Evolutionary conservation across 2,329 filamentous ascomycete species (phyloP).

Genomic region (Colletotrichum euphorbiae): DNA sequence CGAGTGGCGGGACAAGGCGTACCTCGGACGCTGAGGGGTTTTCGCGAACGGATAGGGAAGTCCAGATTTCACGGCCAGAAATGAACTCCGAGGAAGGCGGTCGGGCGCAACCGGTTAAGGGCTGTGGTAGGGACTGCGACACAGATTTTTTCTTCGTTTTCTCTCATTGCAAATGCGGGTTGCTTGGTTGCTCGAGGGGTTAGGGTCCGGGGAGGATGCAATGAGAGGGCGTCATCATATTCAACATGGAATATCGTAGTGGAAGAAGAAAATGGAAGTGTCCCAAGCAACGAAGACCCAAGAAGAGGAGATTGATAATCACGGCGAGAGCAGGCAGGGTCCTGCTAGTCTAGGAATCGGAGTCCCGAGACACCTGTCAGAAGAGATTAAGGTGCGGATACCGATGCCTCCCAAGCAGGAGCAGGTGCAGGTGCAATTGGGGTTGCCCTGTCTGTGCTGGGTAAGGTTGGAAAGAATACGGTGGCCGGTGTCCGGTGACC

Average conservation of each 20-base stretch:
- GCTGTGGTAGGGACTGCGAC: conserved; percentile 41
- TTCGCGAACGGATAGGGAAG: conserved; percentile 10
- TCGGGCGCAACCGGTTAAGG: conserved; percentile 41
- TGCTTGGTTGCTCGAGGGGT: neutral
- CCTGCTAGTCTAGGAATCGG: conserved; percentile 20
- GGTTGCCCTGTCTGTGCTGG: conserved; percentile 18
- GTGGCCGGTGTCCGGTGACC: conserved; percentile 8
- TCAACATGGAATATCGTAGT: conserved; percentile 31
- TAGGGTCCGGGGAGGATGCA: neutral
- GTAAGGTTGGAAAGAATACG: conserved; percentile 9
- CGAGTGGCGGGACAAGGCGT: conserved; percentile 17
- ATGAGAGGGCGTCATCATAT: conserved; percentile 20
- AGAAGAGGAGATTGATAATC: neutral
- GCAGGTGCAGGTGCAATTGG: conserved; percentile 4
- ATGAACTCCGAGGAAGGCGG: conserved; percentile 32
- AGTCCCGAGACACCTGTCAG: conserved; percentile 15
- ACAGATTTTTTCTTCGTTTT: conserved; percentile 37
- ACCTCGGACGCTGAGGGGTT: conserved; percentile 24
- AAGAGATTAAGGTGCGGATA: conserved; percentile 9
- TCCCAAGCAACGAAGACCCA: conserved; percentile 14
- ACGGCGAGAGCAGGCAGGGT: conserved; percentile 14
- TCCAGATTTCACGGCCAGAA: conserved; percentile 17
- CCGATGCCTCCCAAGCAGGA: neutral
- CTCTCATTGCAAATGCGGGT: neutral
- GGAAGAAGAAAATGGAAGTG: neutral